A percentile compares a stretch with the other conserved stretches of the same genome.
Conservation (phyloP, 176 grass and related monocot species). For the Tillandsia leiboldiana region DNA sequence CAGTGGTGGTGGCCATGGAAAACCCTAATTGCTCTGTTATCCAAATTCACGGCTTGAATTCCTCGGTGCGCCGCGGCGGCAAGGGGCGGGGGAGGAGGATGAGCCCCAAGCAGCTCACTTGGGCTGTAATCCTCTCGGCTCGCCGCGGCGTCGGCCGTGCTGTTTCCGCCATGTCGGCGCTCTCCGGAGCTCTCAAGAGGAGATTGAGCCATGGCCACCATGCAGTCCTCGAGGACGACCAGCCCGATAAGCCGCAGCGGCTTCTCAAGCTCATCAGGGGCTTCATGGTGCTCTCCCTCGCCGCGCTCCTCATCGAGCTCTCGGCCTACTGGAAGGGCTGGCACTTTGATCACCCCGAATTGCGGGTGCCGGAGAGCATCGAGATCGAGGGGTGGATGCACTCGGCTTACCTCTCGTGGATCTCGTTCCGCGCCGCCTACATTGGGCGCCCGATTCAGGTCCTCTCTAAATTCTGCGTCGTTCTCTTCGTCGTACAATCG, state of each 20-base stretch:
- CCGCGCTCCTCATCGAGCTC: slow-evolving; percentile 45
- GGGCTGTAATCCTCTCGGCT: slow-evolving; percentile 55
- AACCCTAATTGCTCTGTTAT: slow-evolving; percentile 71
- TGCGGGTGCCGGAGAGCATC: slow-evolving; percentile 16
- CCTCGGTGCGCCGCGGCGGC: slow-evolving; percentile 31
- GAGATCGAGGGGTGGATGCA: slow-evolving; percentile 52
- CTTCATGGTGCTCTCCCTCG: slow-evolving; percentile 38
- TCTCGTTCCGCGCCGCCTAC: slow-evolving; percentile 46
- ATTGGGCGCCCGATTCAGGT: slow-evolving; percentile 45
- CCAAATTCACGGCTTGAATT: slow-evolving; percentile 42
- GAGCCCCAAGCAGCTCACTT: slow-evolving; percentile 79
- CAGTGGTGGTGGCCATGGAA: slow-evolving; percentile 72
- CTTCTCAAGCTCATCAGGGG: slow-evolving; percentile 54
- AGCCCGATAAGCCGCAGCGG: slow-evolving; percentile 19
- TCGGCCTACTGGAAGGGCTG: slow-evolving; percentile 60
- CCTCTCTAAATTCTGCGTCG: slow-evolving; percentile 46
- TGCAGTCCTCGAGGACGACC: not conserved
- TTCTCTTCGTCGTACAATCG: slow-evolving; percentile 58
- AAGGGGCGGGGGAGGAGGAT: slow-evolving; percentile 60
- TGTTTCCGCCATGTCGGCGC: slow-evolving; percentile 33
- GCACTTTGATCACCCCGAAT: slow-evolving; percentile 39
- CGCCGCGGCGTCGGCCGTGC: slow-evolving; percentile 45
- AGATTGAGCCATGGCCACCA: slow-evolving; percentile 13
- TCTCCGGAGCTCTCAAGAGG: slow-evolving; percentile 27
- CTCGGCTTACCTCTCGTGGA: slow-evolving; percentile 47